Base-by-base conservation (phyloP, 305 asterid genomes). In the Fraxinus floribunda region DNA sequence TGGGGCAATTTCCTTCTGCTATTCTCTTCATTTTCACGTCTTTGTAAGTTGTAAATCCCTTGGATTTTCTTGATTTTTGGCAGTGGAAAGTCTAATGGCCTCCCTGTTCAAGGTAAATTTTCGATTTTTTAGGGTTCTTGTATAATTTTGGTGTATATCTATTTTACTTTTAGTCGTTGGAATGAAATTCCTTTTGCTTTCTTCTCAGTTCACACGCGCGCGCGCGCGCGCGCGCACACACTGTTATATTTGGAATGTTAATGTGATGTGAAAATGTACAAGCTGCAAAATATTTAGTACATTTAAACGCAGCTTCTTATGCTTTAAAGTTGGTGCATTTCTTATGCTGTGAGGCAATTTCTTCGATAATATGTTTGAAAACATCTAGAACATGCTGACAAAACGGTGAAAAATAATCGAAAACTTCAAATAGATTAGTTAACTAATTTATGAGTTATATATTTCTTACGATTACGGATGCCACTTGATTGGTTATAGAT, bases 61-160 rank as follows among this genome's bases (percentile, higher is more conserved):
- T 49, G 60, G 60, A 57, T 57, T 57, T 57, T 18, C 26, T 57
- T 57, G 29, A 57, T 57, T 18, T 57, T 57, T 57, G 26, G 9
- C 11, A 57, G 68, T 6, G 22, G 68, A 57, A 57, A 57, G 3
- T n/a, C 68, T 7, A 84, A 90, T 90, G 93, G 93, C 93, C 10
- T 88, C 91, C 52, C 91, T 90, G 52, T 90, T 88, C 49, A 90
- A 88, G 93, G 93, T 88, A 86, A 79, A 62, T 39, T 38, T 74
- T 74, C 60, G 66, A 49, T 46, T 75, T 5, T 16, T 49, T 4
- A 49, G 13, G 68, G 11, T 57, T 49, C 13, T 16, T 15, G 22
- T 15, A 11, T 49, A 55, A 70, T 81, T 57, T 70, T 81, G 16
- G 57, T 84, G 62, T 81, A 78, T 41, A 11, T 75, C 57, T 30